Evolutionary conservation across 179 eudicot genomes (phyloP).

Genomic region (Gypsophila paniculata): DNA sequence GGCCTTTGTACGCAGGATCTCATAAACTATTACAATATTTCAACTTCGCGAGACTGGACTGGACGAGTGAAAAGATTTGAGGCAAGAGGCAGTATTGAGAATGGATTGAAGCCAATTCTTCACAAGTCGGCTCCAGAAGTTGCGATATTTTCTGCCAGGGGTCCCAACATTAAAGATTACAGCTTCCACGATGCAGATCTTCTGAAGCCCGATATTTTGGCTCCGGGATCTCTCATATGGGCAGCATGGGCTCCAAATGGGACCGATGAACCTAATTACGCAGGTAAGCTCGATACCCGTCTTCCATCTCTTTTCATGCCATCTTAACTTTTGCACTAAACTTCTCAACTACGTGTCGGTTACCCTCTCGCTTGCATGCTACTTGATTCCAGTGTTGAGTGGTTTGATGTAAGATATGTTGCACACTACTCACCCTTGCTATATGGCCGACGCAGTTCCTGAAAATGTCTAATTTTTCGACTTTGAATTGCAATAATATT

Average conservation of each 20-base stretch:
- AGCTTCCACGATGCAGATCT: constrained; percentile 87
- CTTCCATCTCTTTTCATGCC: background rate
- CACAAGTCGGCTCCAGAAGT: constrained; percentile 89
- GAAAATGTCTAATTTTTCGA: too few relatives aligned
- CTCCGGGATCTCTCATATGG: constrained; percentile 91
- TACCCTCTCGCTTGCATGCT: too few relatives aligned
- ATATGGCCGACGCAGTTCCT: too few relatives aligned
- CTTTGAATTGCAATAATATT: too few relatives aligned
- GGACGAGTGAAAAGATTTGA: constrained; percentile 76
- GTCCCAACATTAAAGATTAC: constrained; percentile 81
- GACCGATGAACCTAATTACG: constrained; percentile 74
- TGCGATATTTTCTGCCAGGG: constrained; percentile 78
- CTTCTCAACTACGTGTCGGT: background rate
- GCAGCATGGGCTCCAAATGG: constrained; percentile 89
- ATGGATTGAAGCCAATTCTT: constrained; percentile 64
- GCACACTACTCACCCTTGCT: too few relatives aligned
- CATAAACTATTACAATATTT: constrained; percentile 64
- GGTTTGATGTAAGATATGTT: too few relatives aligned
- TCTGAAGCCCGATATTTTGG: constrained; percentile 84
- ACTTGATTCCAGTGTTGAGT: too few relatives aligned
- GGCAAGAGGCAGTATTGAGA: constrained; percentile 66
- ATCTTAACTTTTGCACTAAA: background rate
- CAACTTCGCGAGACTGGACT: constrained; percentile 84
- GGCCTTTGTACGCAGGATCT: constrained; percentile 47
- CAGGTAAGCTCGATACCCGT: constrained; percentile 33